These are phyloP conservation scores for Penicillium sp. DNA, from an alignment of 2,329 filamentous ascomycete genomes.

Conservation along the genomic window DNA sequence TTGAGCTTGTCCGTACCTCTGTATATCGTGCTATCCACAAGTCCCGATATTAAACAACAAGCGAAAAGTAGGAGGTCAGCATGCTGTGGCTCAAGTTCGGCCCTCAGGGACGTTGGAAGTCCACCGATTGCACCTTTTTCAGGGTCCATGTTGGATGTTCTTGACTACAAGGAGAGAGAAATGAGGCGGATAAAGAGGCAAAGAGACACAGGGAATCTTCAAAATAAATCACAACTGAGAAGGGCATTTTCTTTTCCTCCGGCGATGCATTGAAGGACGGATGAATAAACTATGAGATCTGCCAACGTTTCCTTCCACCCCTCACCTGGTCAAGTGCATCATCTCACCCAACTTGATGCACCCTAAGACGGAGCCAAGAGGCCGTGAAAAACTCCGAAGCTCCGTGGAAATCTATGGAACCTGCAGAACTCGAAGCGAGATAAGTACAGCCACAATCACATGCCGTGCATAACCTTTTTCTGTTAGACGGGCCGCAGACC, in stretches of 20 bases:
- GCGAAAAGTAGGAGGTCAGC: conserved; percentile 24
- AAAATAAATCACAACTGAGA: background rate
- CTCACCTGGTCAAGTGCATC: background rate
- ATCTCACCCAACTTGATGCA: conserved; percentile 1
- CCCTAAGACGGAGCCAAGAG: conserved; percentile 5
- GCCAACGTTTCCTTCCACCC: background rate
- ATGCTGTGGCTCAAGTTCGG: conserved; percentile 21
- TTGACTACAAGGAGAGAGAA: background rate
- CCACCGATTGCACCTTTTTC: conserved; percentile 1
- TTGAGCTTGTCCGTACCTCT: conserved; percentile 17
- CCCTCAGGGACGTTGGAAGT: conserved; percentile 14
- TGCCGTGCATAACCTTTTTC: background rate
- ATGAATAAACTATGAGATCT: background rate
- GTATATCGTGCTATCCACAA: conserved; percentile 31
- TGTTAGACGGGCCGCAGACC: background rate
- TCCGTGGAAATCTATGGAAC: background rate
- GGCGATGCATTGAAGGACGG: background rate
- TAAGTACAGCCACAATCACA: conserved; percentile 2
- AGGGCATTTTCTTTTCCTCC: background rate
- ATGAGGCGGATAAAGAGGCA: background rate
- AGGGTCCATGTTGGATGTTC: conserved; percentile 1
- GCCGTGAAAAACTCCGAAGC: background rate
- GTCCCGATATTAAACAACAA: conserved; percentile 28
- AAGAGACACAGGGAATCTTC: background rate
- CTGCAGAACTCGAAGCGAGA: background rate